phyloP scores from a whole-genome alignment of 257 asterid genomes.

The Sherardia arvensis region DNA sequence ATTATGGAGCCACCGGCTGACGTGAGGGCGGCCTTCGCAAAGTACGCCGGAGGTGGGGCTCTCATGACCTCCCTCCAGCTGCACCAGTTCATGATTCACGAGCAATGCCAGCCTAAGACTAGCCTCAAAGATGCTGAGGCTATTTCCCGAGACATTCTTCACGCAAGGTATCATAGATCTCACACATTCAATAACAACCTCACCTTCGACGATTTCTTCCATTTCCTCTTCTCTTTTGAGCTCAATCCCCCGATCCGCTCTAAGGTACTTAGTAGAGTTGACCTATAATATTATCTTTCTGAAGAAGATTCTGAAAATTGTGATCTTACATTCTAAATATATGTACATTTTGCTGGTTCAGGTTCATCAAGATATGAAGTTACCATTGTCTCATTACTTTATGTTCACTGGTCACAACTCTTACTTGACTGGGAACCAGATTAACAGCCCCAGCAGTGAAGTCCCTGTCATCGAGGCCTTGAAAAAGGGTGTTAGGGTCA shows the following conservation, averaged over 20 bases:
- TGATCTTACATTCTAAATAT: too few relatives aligned
- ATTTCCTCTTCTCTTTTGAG: conserved; percentile 52
- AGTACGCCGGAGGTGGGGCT: conserved; percentile 45
- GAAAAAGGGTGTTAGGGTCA: conserved; percentile 71
- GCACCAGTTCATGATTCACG: too few relatives aligned
- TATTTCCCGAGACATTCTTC: conserved; percentile 37
- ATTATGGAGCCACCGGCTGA: conserved; percentile 23
- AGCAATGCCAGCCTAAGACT: too few relatives aligned
- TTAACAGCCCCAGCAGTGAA: conserved; percentile 76
- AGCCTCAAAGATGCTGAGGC: too few relatives aligned
- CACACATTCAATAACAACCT: conserved; percentile 22
- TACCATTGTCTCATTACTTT: conserved; percentile 67
- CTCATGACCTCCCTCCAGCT: too few relatives aligned
- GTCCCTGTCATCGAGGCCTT: conserved; percentile 68
- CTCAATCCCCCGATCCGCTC: conserved; percentile 41
- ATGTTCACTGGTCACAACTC: conserved; percentile 78
- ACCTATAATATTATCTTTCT: neutral
- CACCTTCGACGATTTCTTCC: conserved; percentile 48
- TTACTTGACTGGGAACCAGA: conserved; percentile 84
- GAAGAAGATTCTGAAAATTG: too few relatives aligned
- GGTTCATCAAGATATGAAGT: conserved; percentile 74
- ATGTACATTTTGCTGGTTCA: conserved; percentile 15
- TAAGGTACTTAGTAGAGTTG: conserved; percentile 24
- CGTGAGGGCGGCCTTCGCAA: conserved; percentile 23
- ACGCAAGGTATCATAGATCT: conserved; percentile 20